Conservation (phyloP, 1,284 basidiomycete species). For the Takashimella tepidaria region DNA sequence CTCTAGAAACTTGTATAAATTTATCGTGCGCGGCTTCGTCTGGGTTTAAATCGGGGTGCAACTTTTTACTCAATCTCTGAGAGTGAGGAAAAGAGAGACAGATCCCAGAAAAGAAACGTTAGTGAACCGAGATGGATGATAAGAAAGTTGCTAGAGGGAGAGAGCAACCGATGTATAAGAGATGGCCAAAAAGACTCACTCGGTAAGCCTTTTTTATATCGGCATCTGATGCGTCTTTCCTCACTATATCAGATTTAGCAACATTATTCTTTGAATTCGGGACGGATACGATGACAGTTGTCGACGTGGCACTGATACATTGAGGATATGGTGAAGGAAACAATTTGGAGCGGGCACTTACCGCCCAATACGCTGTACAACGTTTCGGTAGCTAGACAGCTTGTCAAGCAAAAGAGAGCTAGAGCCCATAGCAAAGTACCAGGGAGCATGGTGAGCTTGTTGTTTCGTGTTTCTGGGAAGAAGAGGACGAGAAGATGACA, state of each 20-base stretch:
- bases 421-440: slow-evolving; percentile 24
- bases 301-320: slow-evolving; percentile 19
- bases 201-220: slow-evolving; percentile 87
- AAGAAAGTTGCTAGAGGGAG: too few relatives aligned
- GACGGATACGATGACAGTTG: too few relatives aligned
- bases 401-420: slow-evolving; percentile 31
- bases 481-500: too few relatives aligned
- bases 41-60: slow-evolving; percentile 91
- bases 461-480: too few relatives aligned
- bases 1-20: slow-evolving; percentile 83
- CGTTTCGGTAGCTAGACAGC: slow-evolving; percentile 39
- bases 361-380: slow-evolving; percentile 48
- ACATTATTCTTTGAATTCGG: too few relatives aligned
- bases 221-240: slow-evolving; percentile 70
- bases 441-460: slow-evolving; percentile 24
- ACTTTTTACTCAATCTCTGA: slow-evolving; percentile 76
- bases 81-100: slow-evolving; percentile 3
- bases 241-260: slow-evolving; percentile 59
- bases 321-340: too few relatives aligned
- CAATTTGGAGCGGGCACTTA: slow-evolving; percentile 15
- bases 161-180: too few relatives aligned
- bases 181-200: slow-evolving; percentile 22
- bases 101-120: too few relatives aligned
- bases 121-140: too few relatives aligned
- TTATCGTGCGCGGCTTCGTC: slow-evolving; percentile 71